Evolutionary conservation across 495 filamentous ascomycete genomes (phyloP).

Genomic region (Hypoxylon cercidicola): DNA sequence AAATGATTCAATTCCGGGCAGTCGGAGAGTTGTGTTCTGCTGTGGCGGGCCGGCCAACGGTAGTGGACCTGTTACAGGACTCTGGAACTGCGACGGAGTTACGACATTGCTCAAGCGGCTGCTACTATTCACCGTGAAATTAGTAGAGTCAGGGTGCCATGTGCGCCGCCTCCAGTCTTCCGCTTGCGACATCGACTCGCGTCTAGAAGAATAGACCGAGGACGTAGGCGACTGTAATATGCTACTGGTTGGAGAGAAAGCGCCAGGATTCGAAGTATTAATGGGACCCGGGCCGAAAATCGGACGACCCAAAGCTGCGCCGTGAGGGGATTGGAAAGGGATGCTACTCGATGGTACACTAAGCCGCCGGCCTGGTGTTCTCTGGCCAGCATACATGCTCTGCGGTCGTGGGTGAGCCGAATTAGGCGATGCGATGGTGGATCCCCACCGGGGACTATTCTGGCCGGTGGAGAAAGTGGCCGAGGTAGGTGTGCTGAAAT

Average conservation of each 20-base stretch:
- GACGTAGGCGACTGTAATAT: conserved; percentile 76
- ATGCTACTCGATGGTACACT: conserved; percentile 82
- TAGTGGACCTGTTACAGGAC: conserved; percentile 60
- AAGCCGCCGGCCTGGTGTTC: conserved; percentile 76
- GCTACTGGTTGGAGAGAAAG: conserved; percentile 67
- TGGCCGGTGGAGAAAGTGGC: conserved; percentile 77
- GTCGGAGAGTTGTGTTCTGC: conserved; percentile 59
- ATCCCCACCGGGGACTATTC: conserved; percentile 76
- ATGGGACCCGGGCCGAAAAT: conserved; percentile 66
- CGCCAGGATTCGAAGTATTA: conserved; percentile 61
- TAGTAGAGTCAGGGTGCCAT: conserved; percentile 86
- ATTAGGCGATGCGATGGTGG: conserved; percentile 72
- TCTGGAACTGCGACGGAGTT: conserved; percentile 69
- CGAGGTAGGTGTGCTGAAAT: conserved; percentile 81
- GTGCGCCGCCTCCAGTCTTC: conserved; percentile 84
- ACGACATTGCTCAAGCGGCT: conserved; percentile 62
- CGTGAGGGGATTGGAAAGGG: conserved; percentile 76
- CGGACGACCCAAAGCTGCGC: conserved; percentile 63
- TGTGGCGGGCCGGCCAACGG: conserved; percentile 58
- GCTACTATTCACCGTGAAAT: conserved; percentile 45
- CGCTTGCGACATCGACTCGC: conserved; percentile 67
- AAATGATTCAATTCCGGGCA: conserved; percentile 93
- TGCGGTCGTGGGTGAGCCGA: conserved; percentile 70
- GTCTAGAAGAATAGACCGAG: conserved; percentile 70
- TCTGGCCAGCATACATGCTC: conserved; percentile 70